A percentile compares a stretch with the other conserved stretches of the same genome.
These are phyloP conservation scores for Sarcodon aspratus DNA, from an alignment of 768 basidiomycete species.

Conservation along the genomic window DNA sequence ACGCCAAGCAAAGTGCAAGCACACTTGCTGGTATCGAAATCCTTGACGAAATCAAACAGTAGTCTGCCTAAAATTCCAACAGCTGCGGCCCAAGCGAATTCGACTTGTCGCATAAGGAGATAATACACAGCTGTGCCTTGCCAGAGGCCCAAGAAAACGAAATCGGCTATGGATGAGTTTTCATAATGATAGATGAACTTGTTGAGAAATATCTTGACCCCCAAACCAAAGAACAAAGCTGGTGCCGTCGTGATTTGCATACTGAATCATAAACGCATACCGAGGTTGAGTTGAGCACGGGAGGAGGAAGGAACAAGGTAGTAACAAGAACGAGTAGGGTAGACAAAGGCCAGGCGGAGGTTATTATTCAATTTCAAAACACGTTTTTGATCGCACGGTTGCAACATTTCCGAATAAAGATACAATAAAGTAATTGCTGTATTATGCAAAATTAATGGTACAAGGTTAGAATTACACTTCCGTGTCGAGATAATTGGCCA, in stretches of 20 bases:
- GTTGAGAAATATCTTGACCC: conserved; percentile 61
- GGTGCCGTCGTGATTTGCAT: conserved; percentile 44
- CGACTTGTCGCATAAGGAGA: conserved; percentile 41
- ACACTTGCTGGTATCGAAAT: conserved; percentile 41
- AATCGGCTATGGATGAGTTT: conserved; percentile 38
- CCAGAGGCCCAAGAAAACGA: conserved; percentile 59
- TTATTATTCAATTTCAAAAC: background rate
- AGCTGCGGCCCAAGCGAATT: conserved; percentile 43
- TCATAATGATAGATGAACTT: conserved; percentile 31
- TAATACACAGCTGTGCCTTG: conserved; percentile 69
- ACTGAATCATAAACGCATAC: background rate
- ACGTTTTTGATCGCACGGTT: background rate
- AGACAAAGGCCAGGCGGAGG: no score
- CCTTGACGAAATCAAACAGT: conserved; percentile 45
- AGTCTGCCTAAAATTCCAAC: conserved; percentile 51
- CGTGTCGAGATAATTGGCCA: conserved; percentile 81
- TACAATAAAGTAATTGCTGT: background rate
- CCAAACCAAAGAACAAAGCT: conserved; percentile 64
- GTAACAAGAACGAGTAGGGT: background rate
- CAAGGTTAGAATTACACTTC: conserved; percentile 18
- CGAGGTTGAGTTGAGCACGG: conserved; percentile 11
- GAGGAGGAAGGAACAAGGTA: conserved; percentile 7
- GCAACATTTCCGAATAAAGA: background rate
- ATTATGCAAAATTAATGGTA: conserved; percentile 6
- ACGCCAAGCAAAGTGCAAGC: conserved; percentile 55